Evolutionary conservation across 164 flowering plant species (phyloP).

Genomic region (Magnolia sinica): DNA sequence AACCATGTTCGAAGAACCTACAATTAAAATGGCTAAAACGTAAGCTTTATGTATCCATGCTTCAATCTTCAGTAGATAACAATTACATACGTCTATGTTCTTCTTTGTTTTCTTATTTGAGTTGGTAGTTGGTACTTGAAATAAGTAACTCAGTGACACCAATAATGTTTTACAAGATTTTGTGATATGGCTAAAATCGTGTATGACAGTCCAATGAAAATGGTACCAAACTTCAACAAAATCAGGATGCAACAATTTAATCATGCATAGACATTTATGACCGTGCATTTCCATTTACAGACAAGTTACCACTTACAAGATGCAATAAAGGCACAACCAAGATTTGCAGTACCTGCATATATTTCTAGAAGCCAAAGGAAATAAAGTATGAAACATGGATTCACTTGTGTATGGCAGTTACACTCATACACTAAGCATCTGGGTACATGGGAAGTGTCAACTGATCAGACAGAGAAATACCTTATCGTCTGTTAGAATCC

Average conservation of each 20-base stretch:
- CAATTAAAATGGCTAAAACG: background rate
- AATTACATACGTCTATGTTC: no score
- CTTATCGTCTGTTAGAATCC: constrained; percentile 57
- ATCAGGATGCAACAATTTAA: background rate
- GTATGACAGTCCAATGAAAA: background rate
- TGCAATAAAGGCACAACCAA: background rate
- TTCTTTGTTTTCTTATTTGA: no score
- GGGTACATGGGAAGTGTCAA: background rate
- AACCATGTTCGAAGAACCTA: constrained; percentile 86
- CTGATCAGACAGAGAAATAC: constrained; percentile 18
- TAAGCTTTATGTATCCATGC: background rate
- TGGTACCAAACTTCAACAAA: background rate
- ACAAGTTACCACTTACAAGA: background rate
- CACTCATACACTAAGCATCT: background rate
- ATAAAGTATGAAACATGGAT: background rate
- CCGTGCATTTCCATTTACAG: background rate
- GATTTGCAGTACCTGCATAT: background rate
- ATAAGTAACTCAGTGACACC: no score
- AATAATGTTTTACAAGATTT: no score
- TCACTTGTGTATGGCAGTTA: background rate
- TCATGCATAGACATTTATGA: background rate
- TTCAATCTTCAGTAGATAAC: background rate
- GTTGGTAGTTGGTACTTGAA: no score
- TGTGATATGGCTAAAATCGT: no score
- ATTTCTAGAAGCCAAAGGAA: background rate